Percentiles rank a stretch among this genome's conserved stretches.
Conservation (phyloP, 1,139 yeast species). For the Yamadazyma songkhlaensis region DNA sequence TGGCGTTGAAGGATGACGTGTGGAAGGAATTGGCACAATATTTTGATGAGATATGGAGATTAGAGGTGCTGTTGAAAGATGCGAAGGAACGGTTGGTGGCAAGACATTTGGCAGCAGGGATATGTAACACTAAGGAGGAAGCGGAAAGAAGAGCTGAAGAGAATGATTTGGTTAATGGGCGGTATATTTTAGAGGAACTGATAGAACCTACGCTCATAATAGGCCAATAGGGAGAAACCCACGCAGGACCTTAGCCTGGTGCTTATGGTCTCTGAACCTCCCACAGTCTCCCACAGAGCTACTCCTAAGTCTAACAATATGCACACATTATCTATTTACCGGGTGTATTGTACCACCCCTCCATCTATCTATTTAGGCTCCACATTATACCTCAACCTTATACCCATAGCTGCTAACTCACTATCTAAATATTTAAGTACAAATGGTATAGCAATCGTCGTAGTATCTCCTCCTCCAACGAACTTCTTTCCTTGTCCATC, state of each 20-base stretch:
- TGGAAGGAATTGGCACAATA: slow-evolving; percentile 46
- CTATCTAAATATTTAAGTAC: slow-evolving; percentile 94
- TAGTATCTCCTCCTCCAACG: slow-evolving; percentile 87
- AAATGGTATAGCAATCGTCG: slow-evolving; percentile 95
- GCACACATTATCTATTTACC: no score
- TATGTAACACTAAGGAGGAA: slow-evolving; percentile 51
- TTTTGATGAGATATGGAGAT: slow-evolving; percentile 45
- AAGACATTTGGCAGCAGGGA: slow-evolving; percentile 72
- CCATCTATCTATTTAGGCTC: slow-evolving; percentile 51
- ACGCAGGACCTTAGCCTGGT: no score
- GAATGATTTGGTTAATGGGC: slow-evolving; percentile 72
- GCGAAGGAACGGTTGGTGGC: slow-evolving; percentile 60
- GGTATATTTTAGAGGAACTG: slow-evolving; percentile 47
- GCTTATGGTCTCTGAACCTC: no score
- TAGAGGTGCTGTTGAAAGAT: slow-evolving; percentile 40
- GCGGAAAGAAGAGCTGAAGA: slow-evolving; percentile 63
- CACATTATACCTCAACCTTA: slow-evolving; percentile 83
- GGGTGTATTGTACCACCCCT: no score
- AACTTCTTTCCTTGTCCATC: slow-evolving; percentile 93
- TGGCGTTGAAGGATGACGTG: slow-evolving; percentile 44
- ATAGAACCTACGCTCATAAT: no score
- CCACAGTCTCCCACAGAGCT: no score
- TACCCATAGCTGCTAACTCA: slow-evolving; percentile 98
- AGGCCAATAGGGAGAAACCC: no score
- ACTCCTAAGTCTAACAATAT: no score